A percentile compares a stretch with the other conserved stretches of the same genome.
These are phyloP conservation scores for Cladosporium halotolerans DNA, from an alignment of 2,329 filamentous ascomycete species.

Conservation along the genomic window DNA sequence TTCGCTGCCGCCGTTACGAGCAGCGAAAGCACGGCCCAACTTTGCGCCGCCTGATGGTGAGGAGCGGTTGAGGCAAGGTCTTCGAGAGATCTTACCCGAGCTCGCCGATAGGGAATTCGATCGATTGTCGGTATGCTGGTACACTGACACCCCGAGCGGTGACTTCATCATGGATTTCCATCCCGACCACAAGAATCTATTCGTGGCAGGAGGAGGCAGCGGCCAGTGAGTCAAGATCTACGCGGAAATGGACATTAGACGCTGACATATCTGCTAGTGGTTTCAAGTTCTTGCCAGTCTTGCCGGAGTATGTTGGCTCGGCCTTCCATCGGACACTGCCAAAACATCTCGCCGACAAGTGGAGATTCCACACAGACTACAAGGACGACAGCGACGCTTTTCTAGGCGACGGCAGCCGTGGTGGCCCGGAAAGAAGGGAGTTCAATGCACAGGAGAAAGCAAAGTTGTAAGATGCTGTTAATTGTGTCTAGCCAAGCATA, in stretches of 20 bases:
- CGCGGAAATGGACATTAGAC: too few relatives aligned
- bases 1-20: conserved; percentile 1
- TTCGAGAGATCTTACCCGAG: conserved; percentile 6
- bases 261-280: conserved; percentile 13
- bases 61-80: conserved; percentile 3
- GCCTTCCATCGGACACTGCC: conserved; percentile 1
- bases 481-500: background rate
- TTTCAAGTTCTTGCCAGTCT: conserved; percentile 22
- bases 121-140: conserved; percentile 43
- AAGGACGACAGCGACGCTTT: conserved; percentile 1
- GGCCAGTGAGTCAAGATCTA: conserved; percentile 36
- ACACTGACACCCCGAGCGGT: conserved; percentile 47
- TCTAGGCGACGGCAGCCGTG: conserved; percentile 3
- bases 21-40: conserved; percentile 2
- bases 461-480: background rate
- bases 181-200: conserved; percentile 40
- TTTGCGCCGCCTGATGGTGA: conserved; percentile 7
- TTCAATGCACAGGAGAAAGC: conserved; percentile 2
- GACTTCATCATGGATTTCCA: conserved; percentile 47
- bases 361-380: conserved; percentile 3
- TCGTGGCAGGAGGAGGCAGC: conserved; percentile 52
- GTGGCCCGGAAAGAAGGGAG: conserved; percentile 1
- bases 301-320: conserved; percentile 21
- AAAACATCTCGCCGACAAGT: background rate
- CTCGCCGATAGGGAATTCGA: conserved; percentile 33